Percentiles rank a stretch among this genome's conserved stretches.
Evolutionary conservation across 2,329 filamentous ascomycete species (phyloP).

Genomic region (Ophiostoma montium): DNA sequence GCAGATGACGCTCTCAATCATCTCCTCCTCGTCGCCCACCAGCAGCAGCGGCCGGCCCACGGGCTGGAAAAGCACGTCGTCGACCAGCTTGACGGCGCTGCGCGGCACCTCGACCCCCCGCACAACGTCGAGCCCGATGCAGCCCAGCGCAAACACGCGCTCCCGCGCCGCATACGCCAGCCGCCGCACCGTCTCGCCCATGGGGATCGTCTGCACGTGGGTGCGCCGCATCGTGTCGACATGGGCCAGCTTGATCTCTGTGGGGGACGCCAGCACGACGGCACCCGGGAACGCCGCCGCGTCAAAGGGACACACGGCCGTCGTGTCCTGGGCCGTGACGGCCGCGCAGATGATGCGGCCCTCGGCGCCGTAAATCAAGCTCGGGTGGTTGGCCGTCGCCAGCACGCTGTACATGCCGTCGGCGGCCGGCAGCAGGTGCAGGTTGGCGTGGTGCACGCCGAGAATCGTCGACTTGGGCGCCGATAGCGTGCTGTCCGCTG

Average conservation of each 20-base stretch:
- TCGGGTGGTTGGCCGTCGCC: conserved; percentile 86
- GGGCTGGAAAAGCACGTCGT: conserved; percentile 75
- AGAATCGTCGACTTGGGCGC: conserved; percentile 70
- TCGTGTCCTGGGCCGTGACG: conserved; percentile 76
- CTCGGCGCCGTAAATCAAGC: conserved; percentile 80
- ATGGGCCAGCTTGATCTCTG: conserved; percentile 62
- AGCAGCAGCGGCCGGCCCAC: conserved; percentile 57
- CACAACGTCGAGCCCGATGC: conserved; percentile 59
- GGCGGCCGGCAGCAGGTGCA: conserved; percentile 57
- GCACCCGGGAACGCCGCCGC: conserved; percentile 65
- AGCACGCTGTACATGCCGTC: conserved; percentile 59
- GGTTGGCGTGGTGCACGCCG: conserved; percentile 69
- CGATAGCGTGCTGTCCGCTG: conserved; percentile 46
- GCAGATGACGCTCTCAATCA: conserved; percentile 74
- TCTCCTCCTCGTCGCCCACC: conserved; percentile 38
- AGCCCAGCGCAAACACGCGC: conserved; percentile 75
- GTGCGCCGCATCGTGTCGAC: conserved; percentile 79
- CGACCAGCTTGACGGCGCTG: conserved; percentile 76
- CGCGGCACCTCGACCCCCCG: conserved; percentile 60
- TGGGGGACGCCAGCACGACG: conserved; percentile 65
- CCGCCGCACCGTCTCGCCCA: conserved; percentile 72
- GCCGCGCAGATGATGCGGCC: conserved; percentile 84
- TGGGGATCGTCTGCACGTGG: conserved; percentile 66
- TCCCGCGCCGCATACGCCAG: conserved; percentile 72
- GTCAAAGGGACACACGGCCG: conserved; percentile 70